These are phyloP conservation scores for Diplosphaera chodatii DNA, from an alignment of 139 green algal species.

Conservation along the genomic window DNA sequence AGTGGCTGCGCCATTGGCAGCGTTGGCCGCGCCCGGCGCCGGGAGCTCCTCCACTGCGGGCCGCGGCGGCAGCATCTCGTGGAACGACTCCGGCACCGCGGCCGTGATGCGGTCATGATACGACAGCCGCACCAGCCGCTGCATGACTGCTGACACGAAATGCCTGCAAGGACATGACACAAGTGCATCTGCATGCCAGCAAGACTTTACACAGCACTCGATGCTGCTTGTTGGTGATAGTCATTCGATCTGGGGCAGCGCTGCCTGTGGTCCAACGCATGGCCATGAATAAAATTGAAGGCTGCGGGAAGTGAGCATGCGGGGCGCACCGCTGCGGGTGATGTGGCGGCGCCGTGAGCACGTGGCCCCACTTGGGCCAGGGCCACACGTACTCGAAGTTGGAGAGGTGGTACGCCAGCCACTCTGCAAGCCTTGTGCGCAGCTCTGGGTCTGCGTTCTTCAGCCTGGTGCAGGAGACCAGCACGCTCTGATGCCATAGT, in stretches of 20 bases:
- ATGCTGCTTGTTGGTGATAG: too few species aligned
- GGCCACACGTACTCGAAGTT: constrained; percentile 88
- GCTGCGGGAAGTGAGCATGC: too few species aligned
- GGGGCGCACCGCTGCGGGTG: constrained; percentile 52
- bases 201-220: too few species aligned
- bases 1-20: constrained; percentile 1
- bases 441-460: constrained; percentile 66
- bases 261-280: too few species aligned
- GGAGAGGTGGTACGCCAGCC: constrained; percentile 85
- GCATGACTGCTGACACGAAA: constrained; percentile 56
- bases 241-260: too few species aligned
- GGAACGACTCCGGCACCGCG: constrained; percentile 47
- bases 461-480: too few species aligned
- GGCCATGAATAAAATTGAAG: too few species aligned
- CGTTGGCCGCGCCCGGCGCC: constrained; percentile 5
- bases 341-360: constrained; percentile 52
- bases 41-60: constrained; percentile 32
- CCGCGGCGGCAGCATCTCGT: constrained; percentile 46
- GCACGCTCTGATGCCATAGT: too few species aligned
- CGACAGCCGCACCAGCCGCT: constrained; percentile 61
- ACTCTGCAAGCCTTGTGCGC: constrained; percentile 56
- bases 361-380: constrained; percentile 72
- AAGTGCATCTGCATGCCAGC: too few species aligned
- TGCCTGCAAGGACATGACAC: too few species aligned
- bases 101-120: constrained; percentile 35